A percentile compares a stretch with the other conserved stretches of the same genome.
Conservation (phyloP, 2,329 filamentous ascomycete species). For the Xylaria sp. region DNA sequence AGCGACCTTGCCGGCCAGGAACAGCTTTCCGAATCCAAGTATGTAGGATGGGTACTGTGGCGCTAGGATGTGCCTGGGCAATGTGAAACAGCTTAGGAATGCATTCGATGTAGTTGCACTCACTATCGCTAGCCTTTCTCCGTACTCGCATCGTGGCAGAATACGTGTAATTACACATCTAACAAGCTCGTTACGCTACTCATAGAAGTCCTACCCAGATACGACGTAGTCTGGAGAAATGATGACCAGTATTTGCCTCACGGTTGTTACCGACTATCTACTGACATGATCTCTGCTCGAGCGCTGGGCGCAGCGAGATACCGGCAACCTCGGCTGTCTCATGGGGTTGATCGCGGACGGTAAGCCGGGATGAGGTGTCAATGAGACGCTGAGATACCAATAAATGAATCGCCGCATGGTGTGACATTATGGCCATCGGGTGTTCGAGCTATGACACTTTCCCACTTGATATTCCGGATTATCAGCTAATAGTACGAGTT, state of each 20-base stretch:
- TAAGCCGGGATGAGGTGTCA: neutral
- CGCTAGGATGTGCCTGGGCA: neutral
- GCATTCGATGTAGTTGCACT: too few species aligned
- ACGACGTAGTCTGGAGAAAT: neutral
- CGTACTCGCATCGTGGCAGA: too few species aligned
- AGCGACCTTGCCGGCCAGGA: neutral
- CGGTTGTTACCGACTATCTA: too few species aligned
- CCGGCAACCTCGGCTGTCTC: slow-evolving; percentile 2
- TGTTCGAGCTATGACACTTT: neutral
- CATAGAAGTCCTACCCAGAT: neutral
- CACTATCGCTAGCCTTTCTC: neutral
- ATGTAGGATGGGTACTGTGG: neutral
- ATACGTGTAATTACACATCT: too few species aligned
- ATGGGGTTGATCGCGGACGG: slow-evolving; percentile 3
- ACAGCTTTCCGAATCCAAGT: neutral
- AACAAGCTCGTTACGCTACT: too few species aligned
- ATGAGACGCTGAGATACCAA: neutral
- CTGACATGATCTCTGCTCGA: neutral
- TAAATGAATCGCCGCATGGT: neutral
- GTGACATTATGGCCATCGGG: neutral
- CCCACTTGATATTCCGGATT: neutral
- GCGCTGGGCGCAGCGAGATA: neutral
- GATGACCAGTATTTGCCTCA: neutral
- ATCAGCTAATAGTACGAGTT: neutral
- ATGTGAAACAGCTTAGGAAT: slow-evolving; percentile 15